Base-by-base conservation (phyloP, 176 grass and related monocot genomes). In the Zoysia pacifica region DNA sequence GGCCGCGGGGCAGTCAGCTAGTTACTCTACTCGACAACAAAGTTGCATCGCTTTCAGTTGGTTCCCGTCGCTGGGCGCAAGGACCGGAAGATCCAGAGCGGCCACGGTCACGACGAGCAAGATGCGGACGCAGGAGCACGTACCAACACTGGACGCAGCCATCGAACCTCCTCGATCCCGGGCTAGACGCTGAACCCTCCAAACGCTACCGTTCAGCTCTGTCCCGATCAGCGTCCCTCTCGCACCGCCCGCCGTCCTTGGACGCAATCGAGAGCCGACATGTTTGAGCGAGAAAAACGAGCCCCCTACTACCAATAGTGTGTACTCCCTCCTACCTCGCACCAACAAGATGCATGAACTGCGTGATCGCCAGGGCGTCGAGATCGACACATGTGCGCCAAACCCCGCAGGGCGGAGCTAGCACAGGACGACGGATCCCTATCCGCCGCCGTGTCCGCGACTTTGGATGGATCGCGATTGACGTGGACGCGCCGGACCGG, bases 201-300 rank as follows among this genome's bases (percentile, higher is more conserved):
- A 88, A 69, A 39, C 53, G 81, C 86, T 79, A 79, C 53, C 41
- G 20, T 79, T 75, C 76, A 58, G 9, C n/a, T 60, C 56, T 3
- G 56, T 60, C 80, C 37, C 43, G 59, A 46, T 64, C 72, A 54
- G 18, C 61, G 43, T 70, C 85, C 36, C 59, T 65, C 49, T 71
- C 79, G 74, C 73, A 47, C 11, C 14, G 10, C 51, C 41, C 51
- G 59, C 58, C 67, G 45, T 69, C 46, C 45, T 63, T 68, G 81
- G 86, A 75, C 42, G 76, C 76, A 69, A 55, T 35, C 44, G 40
- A 4, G 70, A 68, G 81, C 86, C 86, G 86, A 35, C 86, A 84
- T 88, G 63, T 83, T 83, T 79, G 86, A 83, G 46, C 45, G 36
- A 2, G 12, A 36, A 59, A 62, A 19, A 19, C 1, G 2, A 7